Evolutionary conservation across 78 protist genomes (phyloP).

Genomic region (Emiliania huxleyi): DNA sequence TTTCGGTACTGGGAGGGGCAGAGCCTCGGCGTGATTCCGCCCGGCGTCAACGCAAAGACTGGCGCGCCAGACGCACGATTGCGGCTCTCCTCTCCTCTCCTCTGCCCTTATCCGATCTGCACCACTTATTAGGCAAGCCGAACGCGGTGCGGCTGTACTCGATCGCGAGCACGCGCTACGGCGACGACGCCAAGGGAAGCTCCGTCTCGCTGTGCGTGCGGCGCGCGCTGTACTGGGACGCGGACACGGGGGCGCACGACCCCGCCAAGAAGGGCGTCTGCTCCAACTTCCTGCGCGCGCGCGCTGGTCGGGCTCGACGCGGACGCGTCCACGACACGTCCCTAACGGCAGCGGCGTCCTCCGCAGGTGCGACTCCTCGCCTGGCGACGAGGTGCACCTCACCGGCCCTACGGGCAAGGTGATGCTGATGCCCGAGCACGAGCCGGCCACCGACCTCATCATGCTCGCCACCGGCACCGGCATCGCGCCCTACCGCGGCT

Average conservation of each 20-base stretch:
- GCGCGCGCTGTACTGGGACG: conserved; percentile 28
- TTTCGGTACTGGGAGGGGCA: conserved; percentile 43
- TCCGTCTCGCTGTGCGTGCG: conserved; percentile 50
- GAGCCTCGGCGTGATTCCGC: conserved; percentile 38
- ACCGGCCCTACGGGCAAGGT: conserved; percentile 26
- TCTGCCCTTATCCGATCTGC: too few species aligned
- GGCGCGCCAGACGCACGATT: too few species aligned
- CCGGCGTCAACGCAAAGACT: not conserved
- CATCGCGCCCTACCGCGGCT: conserved; percentile 44
- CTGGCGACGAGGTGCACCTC: not conserved
- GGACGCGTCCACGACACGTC: conserved; percentile 3
- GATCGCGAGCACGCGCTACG: conserved; percentile 48
- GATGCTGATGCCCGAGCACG: conserved; percentile 46
- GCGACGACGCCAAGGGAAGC: conserved; percentile 29
- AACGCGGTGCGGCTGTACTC: conserved; percentile 55
- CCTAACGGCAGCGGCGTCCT: too few species aligned
- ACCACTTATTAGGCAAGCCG: conserved; percentile 11
- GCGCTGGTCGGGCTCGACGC: conserved; percentile 33
- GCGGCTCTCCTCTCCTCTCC: too few species aligned
- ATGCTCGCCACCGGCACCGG: conserved; percentile 51
- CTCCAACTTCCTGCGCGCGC: conserved; percentile 43
- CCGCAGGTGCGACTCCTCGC: not conserved
- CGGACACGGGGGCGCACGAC: not conserved
- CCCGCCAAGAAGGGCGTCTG: conserved; percentile 46
- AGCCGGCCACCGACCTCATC: not conserved